Base-by-base conservation (phyloP, 139 green algal genomes). In the Edaphochlamys debaryana region DNA sequence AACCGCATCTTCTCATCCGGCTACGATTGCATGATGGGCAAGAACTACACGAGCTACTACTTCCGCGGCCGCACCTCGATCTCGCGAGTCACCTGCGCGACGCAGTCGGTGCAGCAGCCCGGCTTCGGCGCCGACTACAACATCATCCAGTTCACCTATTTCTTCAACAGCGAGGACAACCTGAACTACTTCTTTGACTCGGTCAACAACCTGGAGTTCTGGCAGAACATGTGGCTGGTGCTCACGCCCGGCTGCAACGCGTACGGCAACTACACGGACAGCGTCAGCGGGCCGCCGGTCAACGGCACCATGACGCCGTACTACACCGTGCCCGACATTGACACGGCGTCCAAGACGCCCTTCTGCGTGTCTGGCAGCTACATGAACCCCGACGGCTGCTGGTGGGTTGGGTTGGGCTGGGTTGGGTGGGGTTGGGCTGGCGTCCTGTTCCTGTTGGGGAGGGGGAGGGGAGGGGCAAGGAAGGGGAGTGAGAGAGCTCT, bases 131-230 rank as follows among this genome's bases (percentile, higher is more conserved):
- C 30, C 19, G 50, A 84, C 78, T 84, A 67, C 37, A 34, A 76
- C 45, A 60, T 63, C n/a, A 77, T 84, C 25, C 30, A 32, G 19
- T 68, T 56, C n/a, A 71, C 58, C 27, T 77, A 63, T 34, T 84
- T 69, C 78, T 84, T 84, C 66, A 68, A 32, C 50, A 75, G 27
- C 23, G 5, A 45, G 5, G 2, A 29, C 37, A 84, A 84, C 52
- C 30, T 77, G 36, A 27, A 36, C 15, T 84, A 84, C 42, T 84
- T 84, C 37, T 84, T 77, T 37, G 36, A 56, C 4, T 84, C 78
- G 30, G 78, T 76, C 36, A 42, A 77, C 67, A 84, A 36, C 30
- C 41, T 36, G 19, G 66, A 58, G 3, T 84, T 84, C 50, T 84
- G 78, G 78, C 0, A 9, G 66, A 66, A 75, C 30, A 37, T 84